A percentile compares a stretch with the other conserved stretches of the same genome.
These are phyloP conservation scores for Cnidoscolus chayamansa DNA, from an alignment of 441 rosid species.

Conservation along the genomic window DNA sequence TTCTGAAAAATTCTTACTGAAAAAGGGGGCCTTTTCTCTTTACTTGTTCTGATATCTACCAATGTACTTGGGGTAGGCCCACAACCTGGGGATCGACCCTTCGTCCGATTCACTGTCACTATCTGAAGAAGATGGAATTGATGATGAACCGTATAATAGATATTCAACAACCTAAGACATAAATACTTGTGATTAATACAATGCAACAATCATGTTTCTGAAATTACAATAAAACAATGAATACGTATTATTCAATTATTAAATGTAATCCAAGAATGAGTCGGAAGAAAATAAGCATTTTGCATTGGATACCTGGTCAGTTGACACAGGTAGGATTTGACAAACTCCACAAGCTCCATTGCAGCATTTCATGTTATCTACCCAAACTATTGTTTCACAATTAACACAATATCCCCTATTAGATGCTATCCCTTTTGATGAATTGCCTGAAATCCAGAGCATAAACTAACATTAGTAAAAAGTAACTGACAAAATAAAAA, in stretches of 20 bases:
- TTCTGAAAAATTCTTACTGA: background rate
- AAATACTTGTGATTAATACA: background rate
- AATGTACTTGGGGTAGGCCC: constrained; percentile 47
- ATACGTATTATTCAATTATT: background rate
- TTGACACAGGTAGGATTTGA: constrained; percentile 43
- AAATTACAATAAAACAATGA: background rate
- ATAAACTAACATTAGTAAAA: background rate
- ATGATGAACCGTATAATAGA: constrained; percentile 38
- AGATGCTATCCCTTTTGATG: constrained; percentile 42
- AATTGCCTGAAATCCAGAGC: constrained; percentile 34
- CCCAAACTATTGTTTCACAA: constrained; percentile 68
- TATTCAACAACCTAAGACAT: constrained; percentile 56
- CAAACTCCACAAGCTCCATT: constrained; percentile 30
- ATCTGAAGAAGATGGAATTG: constrained; percentile 41
- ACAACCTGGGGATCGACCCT: constrained; percentile 41
- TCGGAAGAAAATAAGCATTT: background rate
- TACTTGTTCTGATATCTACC: constrained; percentile 9
- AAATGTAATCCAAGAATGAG: background rate
- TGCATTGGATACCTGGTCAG: constrained; percentile 41
- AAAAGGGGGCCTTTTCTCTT: background rate
- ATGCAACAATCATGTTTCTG: background rate
- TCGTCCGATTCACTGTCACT: constrained; percentile 63
- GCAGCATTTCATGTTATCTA: constrained; percentile 46
- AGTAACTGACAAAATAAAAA: background rate
- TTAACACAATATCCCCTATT: constrained; percentile 56